phyloP scores from a whole-genome alignment of 2,329 filamentous ascomycete genomes.

The Cladobotryum protrusum region DNA sequence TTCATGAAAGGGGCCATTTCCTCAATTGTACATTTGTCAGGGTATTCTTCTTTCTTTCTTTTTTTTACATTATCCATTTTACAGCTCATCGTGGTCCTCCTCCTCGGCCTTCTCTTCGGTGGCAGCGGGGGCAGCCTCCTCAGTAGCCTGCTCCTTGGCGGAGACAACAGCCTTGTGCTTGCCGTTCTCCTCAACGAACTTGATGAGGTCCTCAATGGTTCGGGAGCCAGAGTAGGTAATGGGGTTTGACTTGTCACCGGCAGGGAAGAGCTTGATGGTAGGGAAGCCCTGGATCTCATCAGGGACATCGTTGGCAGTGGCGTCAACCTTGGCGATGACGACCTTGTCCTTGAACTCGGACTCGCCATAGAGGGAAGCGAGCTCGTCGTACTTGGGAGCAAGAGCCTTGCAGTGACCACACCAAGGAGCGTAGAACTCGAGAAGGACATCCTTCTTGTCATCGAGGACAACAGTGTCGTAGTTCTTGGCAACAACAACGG shows the following conservation, averaged over 20 bases:
- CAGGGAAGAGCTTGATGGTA: constrained; percentile 96
- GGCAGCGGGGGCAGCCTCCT: constrained; percentile 20
- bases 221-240: constrained; percentile 83
- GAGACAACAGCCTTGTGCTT: constrained; percentile 72
- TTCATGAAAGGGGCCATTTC: constrained; percentile 27
- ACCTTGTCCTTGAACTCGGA: constrained; percentile 77
- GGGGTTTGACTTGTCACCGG: constrained; percentile 77
- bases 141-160: constrained; percentile 39
- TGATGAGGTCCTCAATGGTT: constrained; percentile 82
- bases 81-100: constrained; percentile 70
- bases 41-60: too few species aligned
- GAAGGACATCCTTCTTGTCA: constrained; percentile 89
- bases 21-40: constrained; percentile 18
- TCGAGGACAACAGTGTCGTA: constrained; percentile 90
- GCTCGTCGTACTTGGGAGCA: constrained; percentile 92
- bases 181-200: constrained; percentile 89
- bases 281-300: constrained; percentile 97
- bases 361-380: constrained; percentile 70
- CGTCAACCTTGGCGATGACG: constrained; percentile 94
- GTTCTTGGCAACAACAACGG: constrained; percentile 84
- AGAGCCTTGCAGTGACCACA: constrained; percentile 99
- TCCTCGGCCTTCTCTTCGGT: constrained; percentile 36
- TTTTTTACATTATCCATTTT: constrained; percentile 34
- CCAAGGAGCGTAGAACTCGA: constrained; percentile 99
- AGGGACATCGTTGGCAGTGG: constrained; percentile 91